Base-by-base conservation (phyloP, 1,284 basidiomycete species). In the Exsudoporus floridanus region DNA sequence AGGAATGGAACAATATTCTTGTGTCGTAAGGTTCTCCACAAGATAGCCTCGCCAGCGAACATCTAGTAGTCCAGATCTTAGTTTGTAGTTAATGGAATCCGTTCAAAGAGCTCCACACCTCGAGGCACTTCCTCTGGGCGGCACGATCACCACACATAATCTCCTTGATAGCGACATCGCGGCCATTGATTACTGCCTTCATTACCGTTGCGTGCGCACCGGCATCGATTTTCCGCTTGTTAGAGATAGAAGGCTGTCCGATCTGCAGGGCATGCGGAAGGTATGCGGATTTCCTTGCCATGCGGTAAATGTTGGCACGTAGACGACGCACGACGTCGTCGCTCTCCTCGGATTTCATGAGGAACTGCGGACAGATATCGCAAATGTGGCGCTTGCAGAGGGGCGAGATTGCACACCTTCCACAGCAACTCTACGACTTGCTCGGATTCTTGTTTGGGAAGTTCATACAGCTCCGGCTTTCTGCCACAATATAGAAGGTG, bases 31-130 rank as follows among this genome's bases (percentile, higher is more conserved):
- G 65, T 67, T 35, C 37, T 41, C 65, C 66, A 67, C n/a, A 69
- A 44, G 31, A 69, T 67, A 16, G 66, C 64, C 35, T 71, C 65
- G 18, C 66, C 46, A n/a, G 61, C 48, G 16, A 70, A 67, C 49
- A 54, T 45, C 69, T 63, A 25, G 34, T n/a, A 38, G 25, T 23
- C 16, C 2, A n/a, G 3, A 51, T 42, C 10, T 63, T 14, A 46
- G 50, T 23, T 23, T 34, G 41, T 37, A 35, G 23, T 27, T 18
- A n/a, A 49, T 30, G 13, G 21, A 14, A 34, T 23, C 7, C 23
- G 28, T 30, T 25, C 4, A n/a, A 51, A 36, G 43, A 18, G 18
- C 18, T 38, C 6, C 50, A 44, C 14, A 66, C 63, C 63, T 63
- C 45, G 7, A 56, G 44, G 27, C 50, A 53, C 34, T 51, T 40